Evolutionary conservation across 352 stramenopile species (phyloP).

Genomic region (Pythium aristosporum): DNA sequence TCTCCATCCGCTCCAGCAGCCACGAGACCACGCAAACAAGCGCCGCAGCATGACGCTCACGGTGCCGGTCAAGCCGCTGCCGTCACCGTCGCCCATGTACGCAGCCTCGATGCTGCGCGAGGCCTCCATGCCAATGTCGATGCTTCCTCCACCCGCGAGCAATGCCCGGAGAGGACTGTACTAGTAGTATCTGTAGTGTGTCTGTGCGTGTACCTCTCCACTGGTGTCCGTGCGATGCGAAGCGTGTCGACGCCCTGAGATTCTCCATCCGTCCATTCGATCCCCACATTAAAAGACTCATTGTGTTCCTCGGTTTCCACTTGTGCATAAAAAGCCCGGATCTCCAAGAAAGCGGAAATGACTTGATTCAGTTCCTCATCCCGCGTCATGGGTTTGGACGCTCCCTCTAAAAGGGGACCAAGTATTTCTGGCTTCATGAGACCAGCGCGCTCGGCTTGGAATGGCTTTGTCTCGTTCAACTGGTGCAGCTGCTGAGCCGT

Average conservation of each 20-base stretch:
- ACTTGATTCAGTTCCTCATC: background rate
- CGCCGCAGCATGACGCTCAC: slow-evolving; percentile 23
- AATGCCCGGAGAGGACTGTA: too few species aligned
- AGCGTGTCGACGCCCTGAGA: background rate
- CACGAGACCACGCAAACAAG: slow-evolving; percentile 9
- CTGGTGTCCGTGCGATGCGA: background rate
- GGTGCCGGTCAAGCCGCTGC: slow-evolving; percentile 8
- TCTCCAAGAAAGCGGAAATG: background rate
- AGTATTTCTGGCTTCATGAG: background rate
- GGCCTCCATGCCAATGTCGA: slow-evolving; percentile 5
- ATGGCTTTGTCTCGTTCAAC: background rate
- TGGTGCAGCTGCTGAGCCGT: background rate
- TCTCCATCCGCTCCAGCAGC: background rate
- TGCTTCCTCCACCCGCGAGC: too few species aligned
- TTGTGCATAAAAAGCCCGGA: slow-evolving; percentile 4
- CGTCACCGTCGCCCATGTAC: slow-evolving; percentile 4
- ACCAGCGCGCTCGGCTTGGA: background rate
- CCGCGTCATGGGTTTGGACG: too few species aligned
- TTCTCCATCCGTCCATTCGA: too few species aligned
- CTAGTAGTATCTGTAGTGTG: too few species aligned
- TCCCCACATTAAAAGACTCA: background rate
- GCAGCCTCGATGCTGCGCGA: slow-evolving; percentile 10
- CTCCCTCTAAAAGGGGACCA: background rate
- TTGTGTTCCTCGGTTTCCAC: background rate
- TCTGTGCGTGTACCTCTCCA: too few species aligned